Percentiles rank a stretch among this genome's conserved stretches.
These are phyloP conservation scores for Oryza punctata DNA, from an alignment of 176 grass and related monocot species.

Conservation along the genomic window DNA sequence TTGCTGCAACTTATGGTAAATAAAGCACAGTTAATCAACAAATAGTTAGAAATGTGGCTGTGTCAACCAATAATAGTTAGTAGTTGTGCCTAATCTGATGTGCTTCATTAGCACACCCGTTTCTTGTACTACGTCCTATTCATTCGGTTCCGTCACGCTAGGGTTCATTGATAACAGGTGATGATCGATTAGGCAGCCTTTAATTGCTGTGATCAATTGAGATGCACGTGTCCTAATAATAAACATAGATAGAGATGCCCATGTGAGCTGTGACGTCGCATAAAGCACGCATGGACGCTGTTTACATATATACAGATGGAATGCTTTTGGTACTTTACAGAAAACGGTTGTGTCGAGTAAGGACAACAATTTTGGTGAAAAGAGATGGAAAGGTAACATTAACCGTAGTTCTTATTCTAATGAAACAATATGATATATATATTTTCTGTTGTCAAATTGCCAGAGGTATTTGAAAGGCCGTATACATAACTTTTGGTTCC, in stretches of 20 bases:
- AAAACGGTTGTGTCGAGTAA: too few relatives aligned
- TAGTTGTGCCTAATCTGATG: not conserved
- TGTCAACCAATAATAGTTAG: not conserved
- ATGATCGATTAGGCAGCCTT: not conserved
- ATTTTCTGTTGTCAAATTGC: too few relatives aligned
- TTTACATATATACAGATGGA: too few relatives aligned
- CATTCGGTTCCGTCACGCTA: not conserved
- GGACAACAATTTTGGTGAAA: too few relatives aligned
- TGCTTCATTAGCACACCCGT: not conserved
- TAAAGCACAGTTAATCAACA: not conserved
- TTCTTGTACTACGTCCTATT: not conserved
- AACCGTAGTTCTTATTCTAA: too few relatives aligned
- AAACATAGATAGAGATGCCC: not conserved
- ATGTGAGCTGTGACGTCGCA: not conserved
- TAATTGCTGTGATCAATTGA: not conserved
- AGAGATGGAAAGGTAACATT: too few relatives aligned
- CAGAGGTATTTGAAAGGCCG: too few relatives aligned
- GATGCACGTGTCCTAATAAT: not conserved
- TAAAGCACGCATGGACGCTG: too few relatives aligned
- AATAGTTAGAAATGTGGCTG: not conserved
- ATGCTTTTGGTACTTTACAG: too few relatives aligned
- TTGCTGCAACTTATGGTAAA: not conserved
- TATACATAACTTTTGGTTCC: too few relatives aligned
- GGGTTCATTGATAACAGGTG: not conserved
- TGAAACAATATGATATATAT: too few relatives aligned